Conservation (phyloP, 148 eudicot genomes). For the Euryodendron excelsum region DNA sequence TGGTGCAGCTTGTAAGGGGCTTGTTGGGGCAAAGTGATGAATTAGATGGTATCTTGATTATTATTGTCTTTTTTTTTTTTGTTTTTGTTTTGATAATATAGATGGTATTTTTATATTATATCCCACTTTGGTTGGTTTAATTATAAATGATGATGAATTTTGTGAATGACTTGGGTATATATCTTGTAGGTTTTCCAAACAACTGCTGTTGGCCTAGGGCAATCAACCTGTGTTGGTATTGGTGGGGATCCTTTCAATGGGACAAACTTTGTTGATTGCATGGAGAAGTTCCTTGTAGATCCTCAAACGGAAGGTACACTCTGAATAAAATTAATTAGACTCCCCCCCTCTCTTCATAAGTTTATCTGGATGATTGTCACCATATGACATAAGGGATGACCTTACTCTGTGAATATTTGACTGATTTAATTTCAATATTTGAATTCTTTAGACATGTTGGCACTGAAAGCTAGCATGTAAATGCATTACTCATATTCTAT, state of each 20-base stretch:
- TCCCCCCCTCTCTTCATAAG: background rate
- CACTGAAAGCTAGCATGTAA: background rate
- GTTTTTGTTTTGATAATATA: too few relatives aligned
- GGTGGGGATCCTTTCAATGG: constrained; percentile 99
- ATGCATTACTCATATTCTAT: background rate
- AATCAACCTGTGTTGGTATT: constrained; percentile 95
- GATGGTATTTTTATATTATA: background rate
- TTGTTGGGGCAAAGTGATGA: background rate
- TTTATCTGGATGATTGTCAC: background rate
- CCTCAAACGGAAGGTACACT: constrained; percentile 94
- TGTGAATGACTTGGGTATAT: background rate
- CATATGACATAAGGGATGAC: background rate
- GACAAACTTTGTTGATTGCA: constrained; percentile 95
- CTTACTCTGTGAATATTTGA: background rate
- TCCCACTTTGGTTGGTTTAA: background rate
- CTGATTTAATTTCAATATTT: background rate
- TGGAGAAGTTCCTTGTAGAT: constrained; percentile 87
- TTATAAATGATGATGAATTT: background rate
- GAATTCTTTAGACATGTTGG: background rate
- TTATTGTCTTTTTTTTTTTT: too few relatives aligned
- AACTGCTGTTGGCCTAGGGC: constrained; percentile 96
- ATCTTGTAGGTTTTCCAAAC: constrained; percentile 87
- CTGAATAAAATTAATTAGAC: background rate
- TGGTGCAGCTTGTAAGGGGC: background rate
- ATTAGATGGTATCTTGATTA: background rate